Evolutionary conservation across 1,139 yeast genomes (phyloP).

Genomic region (Blastobotrys aristatus): DNA sequence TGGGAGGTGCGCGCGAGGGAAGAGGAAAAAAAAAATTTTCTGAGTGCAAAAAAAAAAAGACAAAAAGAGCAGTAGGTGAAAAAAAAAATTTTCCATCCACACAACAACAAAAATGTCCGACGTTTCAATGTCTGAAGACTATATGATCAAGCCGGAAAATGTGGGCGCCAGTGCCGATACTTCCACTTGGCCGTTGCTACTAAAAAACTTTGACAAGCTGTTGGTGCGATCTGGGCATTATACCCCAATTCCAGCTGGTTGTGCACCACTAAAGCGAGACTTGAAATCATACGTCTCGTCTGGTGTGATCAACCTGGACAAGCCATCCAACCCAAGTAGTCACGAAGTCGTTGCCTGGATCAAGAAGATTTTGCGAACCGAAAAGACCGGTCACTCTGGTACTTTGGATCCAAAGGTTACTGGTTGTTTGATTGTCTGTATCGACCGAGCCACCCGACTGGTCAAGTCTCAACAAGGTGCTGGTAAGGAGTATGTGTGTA

Average conservation of each 20-base stretch:
- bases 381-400: conserved; percentile 98
- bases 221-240: conserved; percentile 94
- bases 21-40: conserved; percentile 8
- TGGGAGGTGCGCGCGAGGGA: background rate
- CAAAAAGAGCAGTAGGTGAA: background rate
- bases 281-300: conserved; percentile 82
- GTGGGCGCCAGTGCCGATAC: conserved; percentile 78
- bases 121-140: conserved; percentile 34
- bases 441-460: conserved; percentile 95
- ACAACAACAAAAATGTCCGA: conserved; percentile 20
- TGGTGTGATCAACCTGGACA: conserved; percentile 95
- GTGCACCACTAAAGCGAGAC: conserved; percentile 93
- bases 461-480: conserved; percentile 99
- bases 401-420: conserved; percentile 98
- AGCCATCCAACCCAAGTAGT: conserved; percentile 96
- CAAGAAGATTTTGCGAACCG: conserved; percentile 89
- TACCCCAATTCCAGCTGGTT: conserved; percentile 94
- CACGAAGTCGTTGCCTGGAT: conserved; percentile 99
- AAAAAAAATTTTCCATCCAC: background rate
- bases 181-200: conserved; percentile 89
- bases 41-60: background rate
- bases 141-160: conserved; percentile 82
- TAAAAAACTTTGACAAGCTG: conserved; percentile 90
- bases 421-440: conserved; percentile 88
- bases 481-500: conserved; percentile 98